A percentile compares a stretch with the other conserved stretches of the same genome.
phyloP scores from a whole-genome alignment of 441 rosid genomes.

The Aquilaria agallochum region DNA sequence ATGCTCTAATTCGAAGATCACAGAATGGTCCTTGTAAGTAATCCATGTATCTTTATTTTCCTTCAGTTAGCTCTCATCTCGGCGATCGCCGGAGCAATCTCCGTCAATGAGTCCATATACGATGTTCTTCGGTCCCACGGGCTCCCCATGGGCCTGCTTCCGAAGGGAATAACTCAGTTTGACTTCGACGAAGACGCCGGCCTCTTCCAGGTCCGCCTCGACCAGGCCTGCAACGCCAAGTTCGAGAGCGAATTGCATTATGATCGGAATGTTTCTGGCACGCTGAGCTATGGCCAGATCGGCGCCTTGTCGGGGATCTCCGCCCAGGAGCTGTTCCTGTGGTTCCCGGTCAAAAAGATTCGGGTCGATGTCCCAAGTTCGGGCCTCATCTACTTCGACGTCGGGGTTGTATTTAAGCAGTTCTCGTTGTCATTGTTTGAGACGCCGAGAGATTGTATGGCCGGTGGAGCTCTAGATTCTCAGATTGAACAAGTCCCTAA shows the following conservation, averaged over 20 bases:
- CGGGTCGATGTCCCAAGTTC: constrained; percentile 88
- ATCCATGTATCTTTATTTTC: constrained; percentile 19
- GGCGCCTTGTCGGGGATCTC: constrained; percentile 57
- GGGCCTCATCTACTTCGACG: constrained; percentile 89
- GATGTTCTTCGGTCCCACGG: constrained; percentile 54
- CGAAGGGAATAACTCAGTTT: constrained; percentile 67
- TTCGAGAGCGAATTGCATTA: constrained; percentile 85
- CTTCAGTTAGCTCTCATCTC: constrained; percentile 23
- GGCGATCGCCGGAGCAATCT: constrained; percentile 15
- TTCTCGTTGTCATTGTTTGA: constrained; percentile 83
- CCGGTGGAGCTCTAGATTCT: constrained; percentile 25
- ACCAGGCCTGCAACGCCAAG: constrained; percentile 81
- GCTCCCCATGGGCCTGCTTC: constrained; percentile 82
- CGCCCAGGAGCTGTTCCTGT: constrained; percentile 79
- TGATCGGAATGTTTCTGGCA: constrained; percentile 73
- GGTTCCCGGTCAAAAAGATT: constrained; percentile 85
- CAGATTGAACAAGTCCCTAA: constrained; percentile 23
- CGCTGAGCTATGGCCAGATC: constrained; percentile 50
- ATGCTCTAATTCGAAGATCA: constrained; percentile 14
- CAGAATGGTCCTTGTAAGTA: not conserved
- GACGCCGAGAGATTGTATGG: constrained; percentile 70
- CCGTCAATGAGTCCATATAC: constrained; percentile 42
- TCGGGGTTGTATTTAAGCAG: constrained; percentile 81
- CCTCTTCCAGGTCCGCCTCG: constrained; percentile 59
- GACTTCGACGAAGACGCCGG: constrained; percentile 43